phyloP scores from a whole-genome alignment of 495 filamentous ascomycete genomes.

The Hypoxylon subgilvum region DNA sequence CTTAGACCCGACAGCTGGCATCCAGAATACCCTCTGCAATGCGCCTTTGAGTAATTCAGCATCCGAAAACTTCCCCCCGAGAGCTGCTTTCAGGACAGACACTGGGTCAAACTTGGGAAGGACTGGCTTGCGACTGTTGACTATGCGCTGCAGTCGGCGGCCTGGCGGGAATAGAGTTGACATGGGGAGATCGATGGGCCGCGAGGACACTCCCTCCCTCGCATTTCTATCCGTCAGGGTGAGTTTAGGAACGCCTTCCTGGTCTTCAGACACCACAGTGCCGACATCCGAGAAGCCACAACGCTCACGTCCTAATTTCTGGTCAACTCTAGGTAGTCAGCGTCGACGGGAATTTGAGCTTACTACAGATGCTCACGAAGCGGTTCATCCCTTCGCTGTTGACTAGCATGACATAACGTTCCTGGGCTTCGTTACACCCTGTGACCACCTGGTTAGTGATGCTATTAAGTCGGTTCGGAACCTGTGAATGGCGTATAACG shows the following conservation, averaged over 20 bases:
- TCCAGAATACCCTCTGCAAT: conserved; percentile 75
- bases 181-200: conserved; percentile 90
- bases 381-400: conserved; percentile 77
- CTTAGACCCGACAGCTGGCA: conserved; percentile 92
- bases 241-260: conserved; percentile 68
- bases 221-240: conserved; percentile 84
- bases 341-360: conserved; percentile 31
- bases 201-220: conserved; percentile 64
- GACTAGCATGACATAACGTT: conserved; percentile 88
- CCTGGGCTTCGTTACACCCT: conserved; percentile 88
- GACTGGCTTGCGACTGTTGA: conserved; percentile 71
- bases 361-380: conserved; percentile 79
- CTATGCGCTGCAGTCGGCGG: conserved; percentile 80
- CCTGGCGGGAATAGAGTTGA: conserved; percentile 89
- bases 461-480: background rate
- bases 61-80: conserved; percentile 57
- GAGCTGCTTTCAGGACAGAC: conserved; percentile 49
- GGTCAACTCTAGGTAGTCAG: conserved; percentile 35
- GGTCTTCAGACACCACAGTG: conserved; percentile 68
- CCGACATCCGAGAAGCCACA: conserved; percentile 95
- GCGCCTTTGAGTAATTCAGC: conserved; percentile 76
- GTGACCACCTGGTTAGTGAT: conserved; percentile 1
- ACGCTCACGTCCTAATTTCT: conserved; percentile 67
- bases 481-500: background rate
- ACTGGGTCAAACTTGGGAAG: conserved; percentile 75